A percentile compares a stretch with the other conserved stretches of the same genome.
These are phyloP conservation scores for Verticillium nubilum DNA, from an alignment of 2,329 filamentous ascomycete species.

Conservation along the genomic window DNA sequence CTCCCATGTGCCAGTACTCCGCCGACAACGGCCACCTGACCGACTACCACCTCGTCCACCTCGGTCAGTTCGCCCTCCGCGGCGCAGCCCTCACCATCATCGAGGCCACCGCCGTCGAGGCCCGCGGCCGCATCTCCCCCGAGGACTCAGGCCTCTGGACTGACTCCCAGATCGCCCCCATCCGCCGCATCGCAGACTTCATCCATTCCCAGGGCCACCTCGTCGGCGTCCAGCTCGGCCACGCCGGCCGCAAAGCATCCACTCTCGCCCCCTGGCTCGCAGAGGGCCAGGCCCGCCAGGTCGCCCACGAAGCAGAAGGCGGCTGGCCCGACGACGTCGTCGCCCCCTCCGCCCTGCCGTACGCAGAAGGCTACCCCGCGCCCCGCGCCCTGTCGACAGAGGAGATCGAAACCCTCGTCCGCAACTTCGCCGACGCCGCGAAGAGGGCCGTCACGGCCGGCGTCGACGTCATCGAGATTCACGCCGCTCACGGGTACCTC, in stretches of 20 bases:
- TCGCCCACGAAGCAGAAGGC: conserved; percentile 45
- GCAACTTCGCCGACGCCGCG: conserved; percentile 53
- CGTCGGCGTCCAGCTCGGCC: conserved; percentile 74
- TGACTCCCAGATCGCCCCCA: conserved; percentile 71
- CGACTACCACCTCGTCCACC: conserved; percentile 76
- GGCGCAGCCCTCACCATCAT: conserved; percentile 70
- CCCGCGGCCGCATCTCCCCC: conserved; percentile 78
- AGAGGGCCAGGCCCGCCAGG: conserved; percentile 33
- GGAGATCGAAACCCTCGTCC: conserved; percentile 63
- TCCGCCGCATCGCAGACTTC: conserved; percentile 69
- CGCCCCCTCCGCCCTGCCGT: conserved; percentile 49
- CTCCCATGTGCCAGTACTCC: conserved; percentile 59
- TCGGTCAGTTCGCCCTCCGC: conserved; percentile 71
- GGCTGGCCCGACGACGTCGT: conserved; percentile 55
- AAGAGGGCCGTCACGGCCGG: conserved; percentile 62
- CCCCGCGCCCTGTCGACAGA: conserved; percentile 64
- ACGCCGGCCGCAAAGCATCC: conserved; percentile 69
- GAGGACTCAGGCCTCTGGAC: conserved; percentile 78
- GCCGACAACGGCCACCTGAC: conserved; percentile 63
- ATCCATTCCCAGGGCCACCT: conserved; percentile 73
- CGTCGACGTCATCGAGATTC: conserved; percentile 69
- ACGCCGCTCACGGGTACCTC: conserved; percentile 62
- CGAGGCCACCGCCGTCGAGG: conserved; percentile 71
- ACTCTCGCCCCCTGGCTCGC: conserved; percentile 61
- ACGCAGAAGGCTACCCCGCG: conserved; percentile 50